These are phyloP conservation scores for Mycena venus DNA, from an alignment of 768 basidiomycete species.

Conservation along the genomic window DNA sequence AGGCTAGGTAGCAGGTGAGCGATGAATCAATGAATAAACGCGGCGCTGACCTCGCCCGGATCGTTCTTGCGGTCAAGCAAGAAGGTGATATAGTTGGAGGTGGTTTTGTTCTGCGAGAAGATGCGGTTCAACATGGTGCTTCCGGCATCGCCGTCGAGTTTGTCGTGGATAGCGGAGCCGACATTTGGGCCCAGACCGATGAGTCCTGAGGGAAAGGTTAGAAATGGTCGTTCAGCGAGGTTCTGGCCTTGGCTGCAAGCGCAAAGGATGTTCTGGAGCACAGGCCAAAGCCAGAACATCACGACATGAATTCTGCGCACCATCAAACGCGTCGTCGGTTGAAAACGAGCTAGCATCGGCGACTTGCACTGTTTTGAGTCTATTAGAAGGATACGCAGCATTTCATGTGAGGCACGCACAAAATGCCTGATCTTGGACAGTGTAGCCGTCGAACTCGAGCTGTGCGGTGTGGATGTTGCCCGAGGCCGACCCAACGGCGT, in stretches of 20 bases:
- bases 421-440: conserved; percentile 60
- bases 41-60: conserved; percentile 38
- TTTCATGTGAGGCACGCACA: conserved; percentile 51
- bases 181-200: conserved; percentile 74
- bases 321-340: conserved; percentile 17
- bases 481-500: conserved; percentile 66
- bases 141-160: conserved; percentile 52
- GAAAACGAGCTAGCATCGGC: conserved; percentile 38
- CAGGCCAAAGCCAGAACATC: neutral
- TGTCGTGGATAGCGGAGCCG: conserved; percentile 61
- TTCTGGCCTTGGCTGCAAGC: too few species aligned
- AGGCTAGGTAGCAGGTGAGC: conserved; percentile 46
- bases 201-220: conserved; percentile 44
- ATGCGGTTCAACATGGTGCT: conserved; percentile 74
- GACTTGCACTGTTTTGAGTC: conserved; percentile 53
- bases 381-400: neutral
- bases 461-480: conserved; percentile 61
- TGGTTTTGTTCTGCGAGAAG: conserved; percentile 69
- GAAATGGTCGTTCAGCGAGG: too few species aligned
- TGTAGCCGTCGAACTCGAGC: conserved; percentile 60
- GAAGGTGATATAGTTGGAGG: conserved; percentile 73
- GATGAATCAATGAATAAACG: neutral
- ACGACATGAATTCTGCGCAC: conserved; percentile 35
- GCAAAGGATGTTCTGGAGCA: too few species aligned
- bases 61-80: conserved; percentile 69